phyloP scores from a whole-genome alignment of 352 stramenopile genomes.

The Albugo candida region DNA sequence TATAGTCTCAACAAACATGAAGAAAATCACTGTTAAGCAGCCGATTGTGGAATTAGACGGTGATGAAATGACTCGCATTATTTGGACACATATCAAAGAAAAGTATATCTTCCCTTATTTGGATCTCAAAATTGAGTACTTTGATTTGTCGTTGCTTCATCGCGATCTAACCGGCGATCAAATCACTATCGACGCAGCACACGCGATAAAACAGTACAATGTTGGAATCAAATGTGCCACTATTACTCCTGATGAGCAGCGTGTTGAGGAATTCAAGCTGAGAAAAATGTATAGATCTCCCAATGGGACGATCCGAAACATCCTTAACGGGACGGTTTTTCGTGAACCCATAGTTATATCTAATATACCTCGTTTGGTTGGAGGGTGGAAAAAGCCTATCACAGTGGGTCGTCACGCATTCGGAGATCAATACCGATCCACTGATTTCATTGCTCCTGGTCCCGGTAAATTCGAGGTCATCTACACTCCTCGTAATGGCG shows the following conservation, averaged over 20 bases:
- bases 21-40: conserved; percentile 49
- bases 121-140: conserved; percentile 67
- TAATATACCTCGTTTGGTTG: conserved; percentile 55
- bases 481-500: conserved; percentile 36
- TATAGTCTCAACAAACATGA: conserved; percentile 14
- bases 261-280: conserved; percentile 52
- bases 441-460: conserved; percentile 40
- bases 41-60: conserved; percentile 58
- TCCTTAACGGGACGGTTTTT: conserved; percentile 65
- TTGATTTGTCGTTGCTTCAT: conserved; percentile 46
- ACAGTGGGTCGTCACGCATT: conserved; percentile 60
- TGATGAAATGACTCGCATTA: conserved; percentile 65
- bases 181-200: conserved; percentile 55
- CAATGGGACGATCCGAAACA: conserved; percentile 72
- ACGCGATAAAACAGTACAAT: conserved; percentile 46
- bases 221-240: conserved; percentile 72
- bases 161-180: conserved; percentile 60
- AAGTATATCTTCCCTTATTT: conserved; percentile 63
- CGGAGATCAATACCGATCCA: conserved; percentile 64
- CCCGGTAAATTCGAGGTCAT: conserved; percentile 57
- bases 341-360: conserved; percentile 66
- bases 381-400: conserved; percentile 62
- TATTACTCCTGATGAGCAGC: conserved; percentile 68
- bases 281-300: conserved; percentile 49
- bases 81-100: conserved; percentile 40